Base-by-base conservation (phyloP, 805 yeast species). In the Starmerella sirachaensis region DNA sequence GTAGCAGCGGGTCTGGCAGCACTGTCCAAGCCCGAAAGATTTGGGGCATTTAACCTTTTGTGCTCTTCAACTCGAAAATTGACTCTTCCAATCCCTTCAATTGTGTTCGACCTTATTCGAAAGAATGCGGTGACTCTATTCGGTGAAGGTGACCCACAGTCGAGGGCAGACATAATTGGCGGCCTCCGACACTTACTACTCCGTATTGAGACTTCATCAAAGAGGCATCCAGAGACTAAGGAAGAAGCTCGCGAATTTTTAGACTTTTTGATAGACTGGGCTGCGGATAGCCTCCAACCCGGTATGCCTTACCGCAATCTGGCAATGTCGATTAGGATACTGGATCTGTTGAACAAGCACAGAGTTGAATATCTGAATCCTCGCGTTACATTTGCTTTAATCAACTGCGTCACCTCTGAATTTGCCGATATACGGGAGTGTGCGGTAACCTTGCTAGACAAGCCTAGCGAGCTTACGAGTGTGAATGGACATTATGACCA, bases 371-470 rank as follows among this genome's bases (percentile, higher is more conserved):
- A 79, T 1, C 70, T 65, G 45, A 51, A 57, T 14, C 54, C 59
- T 14, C 53, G 58, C 1, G 46, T 71, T 20, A 51, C 69, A 1
- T 59, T 76, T 34, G 50, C 72, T 7, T 58, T 85, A 35, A 55
- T 78, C 14, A 80, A 78, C 46, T 73, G 73, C 38, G 61, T 81
- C 6, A 61, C 74, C 21, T 78, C 78, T 53, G 77, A 78, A 43
- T 85, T 74, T 57, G 84, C 80, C 40, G 95, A 85, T 53, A 68
- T 86, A 14, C 67, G 97, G 42, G 63, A 65, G 4, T 40, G 52
- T 8, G 62, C 83, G 1, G 66, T 68, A 1, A 44, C 54, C 2
- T 37, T 77, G 1, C 51, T 84, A 16, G 54, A 62, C 7, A 62
- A 64, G 62, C 63, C 70, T 3, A 71, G 76, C 0, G 26, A 29